These are phyloP conservation scores for Trichopus zeylanicus DNA, from an alignment of 116 monocot species.

Conservation along the genomic window DNA sequence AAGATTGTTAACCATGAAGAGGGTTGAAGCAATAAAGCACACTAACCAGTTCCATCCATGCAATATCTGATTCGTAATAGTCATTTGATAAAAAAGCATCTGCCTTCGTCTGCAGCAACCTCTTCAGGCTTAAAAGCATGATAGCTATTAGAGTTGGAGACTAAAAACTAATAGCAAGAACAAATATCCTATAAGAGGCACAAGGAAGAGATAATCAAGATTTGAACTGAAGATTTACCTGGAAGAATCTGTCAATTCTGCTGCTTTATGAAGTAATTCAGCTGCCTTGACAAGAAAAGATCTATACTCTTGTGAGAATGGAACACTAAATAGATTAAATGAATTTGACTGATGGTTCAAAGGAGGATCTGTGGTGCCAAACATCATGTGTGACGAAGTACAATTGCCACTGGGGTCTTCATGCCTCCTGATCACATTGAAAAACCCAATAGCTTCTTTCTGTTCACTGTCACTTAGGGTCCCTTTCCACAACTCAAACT, in stretches of 20 bases:
- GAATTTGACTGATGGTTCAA: not conserved
- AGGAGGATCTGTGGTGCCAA: conserved; percentile 5
- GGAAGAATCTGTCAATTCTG: conserved; percentile 52
- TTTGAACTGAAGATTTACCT: conserved; percentile 34
- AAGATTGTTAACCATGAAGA: not conserved
- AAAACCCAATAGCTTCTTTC: conserved; percentile 67
- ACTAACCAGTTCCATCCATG: conserved; percentile 97
- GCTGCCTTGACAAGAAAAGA: conserved; percentile 55
- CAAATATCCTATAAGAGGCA: not conserved
- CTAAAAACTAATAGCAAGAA: not conserved
- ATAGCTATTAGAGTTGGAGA: not conserved
- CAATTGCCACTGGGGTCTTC: conserved; percentile 16
- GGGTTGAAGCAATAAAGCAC: not conserved
- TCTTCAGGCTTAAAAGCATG: conserved; percentile 54
- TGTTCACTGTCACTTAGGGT: conserved; percentile 44
- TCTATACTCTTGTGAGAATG: conserved; percentile 78
- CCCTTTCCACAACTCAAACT: conserved; percentile 81
- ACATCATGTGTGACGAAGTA: conserved; percentile 10
- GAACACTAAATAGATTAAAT: conserved; percentile 51
- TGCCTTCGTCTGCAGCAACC: conserved; percentile 71
- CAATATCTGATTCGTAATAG: conserved; percentile 95
- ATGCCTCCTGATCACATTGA: conserved; percentile 81
- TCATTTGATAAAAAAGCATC: conserved; percentile 93
- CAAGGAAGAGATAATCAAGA: not conserved
- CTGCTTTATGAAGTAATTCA: conserved; percentile 59